Evolutionary conservation across 2,329 filamentous ascomycete genomes (phyloP).

Genomic region (Xylariomycetidae sp.): DNA sequence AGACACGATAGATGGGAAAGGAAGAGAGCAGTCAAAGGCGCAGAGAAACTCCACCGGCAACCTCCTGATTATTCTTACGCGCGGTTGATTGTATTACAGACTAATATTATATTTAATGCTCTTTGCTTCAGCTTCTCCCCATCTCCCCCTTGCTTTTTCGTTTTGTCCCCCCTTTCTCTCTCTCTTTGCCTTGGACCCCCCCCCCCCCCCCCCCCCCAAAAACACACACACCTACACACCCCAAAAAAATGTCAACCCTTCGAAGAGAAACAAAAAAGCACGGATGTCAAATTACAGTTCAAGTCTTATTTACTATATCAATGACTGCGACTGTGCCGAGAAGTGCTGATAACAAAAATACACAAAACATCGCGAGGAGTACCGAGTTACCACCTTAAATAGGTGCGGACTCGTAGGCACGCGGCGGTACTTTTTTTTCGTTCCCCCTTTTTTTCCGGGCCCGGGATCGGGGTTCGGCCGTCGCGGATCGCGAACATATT

Average conservation of each 20-base stretch:
- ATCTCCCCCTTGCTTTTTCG: not conserved
- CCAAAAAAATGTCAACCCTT: too few relatives aligned
- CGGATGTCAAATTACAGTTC: slow-evolving; percentile 99
- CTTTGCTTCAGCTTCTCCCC: slow-evolving; percentile 9
- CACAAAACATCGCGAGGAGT: slow-evolving; percentile 30
- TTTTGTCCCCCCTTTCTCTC: slow-evolving; percentile 8
- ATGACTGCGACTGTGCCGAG: slow-evolving; percentile 97
- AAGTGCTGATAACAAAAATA: slow-evolving; percentile 82
- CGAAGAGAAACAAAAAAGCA: too few relatives aligned
- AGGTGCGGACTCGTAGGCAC: slow-evolving; percentile 30
- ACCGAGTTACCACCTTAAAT: slow-evolving; percentile 26
- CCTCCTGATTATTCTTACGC: too few relatives aligned
- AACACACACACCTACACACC: too few relatives aligned
- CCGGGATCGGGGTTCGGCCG: slow-evolving; percentile 14
- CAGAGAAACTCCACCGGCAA: too few relatives aligned
- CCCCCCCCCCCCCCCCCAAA: not conserved
- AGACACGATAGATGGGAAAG: too few relatives aligned
- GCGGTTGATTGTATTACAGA: too few relatives aligned
- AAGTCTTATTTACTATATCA: slow-evolving; percentile 55
- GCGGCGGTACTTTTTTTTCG: slow-evolving; percentile 13
- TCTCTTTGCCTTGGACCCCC: not conserved
- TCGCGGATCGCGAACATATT: slow-evolving; percentile 32
- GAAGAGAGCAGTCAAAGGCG: too few relatives aligned
- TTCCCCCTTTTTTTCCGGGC: too few relatives aligned
- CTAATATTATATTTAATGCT: slow-evolving; percentile 10